These are phyloP conservation scores for Rhinocladiella mackenziei DNA, from an alignment of 2,329 filamentous ascomycete species.

Conservation along the genomic window DNA sequence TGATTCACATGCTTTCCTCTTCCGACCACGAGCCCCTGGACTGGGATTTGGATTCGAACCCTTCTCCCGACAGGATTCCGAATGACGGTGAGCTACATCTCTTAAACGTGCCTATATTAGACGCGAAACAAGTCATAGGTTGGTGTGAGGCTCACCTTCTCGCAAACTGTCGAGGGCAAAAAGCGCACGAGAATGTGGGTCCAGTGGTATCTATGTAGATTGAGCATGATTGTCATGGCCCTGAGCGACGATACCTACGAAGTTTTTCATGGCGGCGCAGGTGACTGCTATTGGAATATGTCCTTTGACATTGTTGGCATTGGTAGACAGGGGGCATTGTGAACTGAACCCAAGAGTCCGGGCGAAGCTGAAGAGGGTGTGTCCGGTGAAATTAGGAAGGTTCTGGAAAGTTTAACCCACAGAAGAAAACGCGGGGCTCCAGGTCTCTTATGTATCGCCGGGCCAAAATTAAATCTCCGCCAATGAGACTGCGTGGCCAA, in stretches of 20 bases:
- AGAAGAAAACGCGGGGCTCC: no score
- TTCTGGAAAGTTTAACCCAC: no score
- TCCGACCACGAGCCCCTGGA: neutral
- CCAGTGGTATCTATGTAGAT: neutral
- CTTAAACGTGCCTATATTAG: neutral
- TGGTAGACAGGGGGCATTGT: no score
- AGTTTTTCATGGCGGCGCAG: constrained; percentile 3
- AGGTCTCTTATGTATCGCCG: no score
- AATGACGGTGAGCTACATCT: constrained; percentile 6
- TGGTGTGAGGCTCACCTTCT: constrained; percentile 1
- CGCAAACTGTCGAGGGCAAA: constrained; percentile 1
- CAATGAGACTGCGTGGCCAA: no score
- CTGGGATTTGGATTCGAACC: neutral
- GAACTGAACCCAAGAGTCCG: no score
- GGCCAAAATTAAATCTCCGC: no score
- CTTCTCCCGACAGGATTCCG: constrained; percentile 3
- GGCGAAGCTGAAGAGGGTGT: no score
- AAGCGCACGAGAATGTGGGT: constrained; percentile 1
- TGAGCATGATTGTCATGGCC: neutral
- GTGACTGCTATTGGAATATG: constrained; percentile 3
- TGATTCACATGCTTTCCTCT: constrained; percentile 1
- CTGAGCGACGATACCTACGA: neutral
- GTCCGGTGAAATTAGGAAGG: no score
- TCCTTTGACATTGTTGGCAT: constrained; percentile 3
- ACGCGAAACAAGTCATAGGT: neutral